These are phyloP conservation scores for Claviceps pazoutovae DNA, from an alignment of 2,329 filamentous ascomycete species.

Conservation along the genomic window DNA sequence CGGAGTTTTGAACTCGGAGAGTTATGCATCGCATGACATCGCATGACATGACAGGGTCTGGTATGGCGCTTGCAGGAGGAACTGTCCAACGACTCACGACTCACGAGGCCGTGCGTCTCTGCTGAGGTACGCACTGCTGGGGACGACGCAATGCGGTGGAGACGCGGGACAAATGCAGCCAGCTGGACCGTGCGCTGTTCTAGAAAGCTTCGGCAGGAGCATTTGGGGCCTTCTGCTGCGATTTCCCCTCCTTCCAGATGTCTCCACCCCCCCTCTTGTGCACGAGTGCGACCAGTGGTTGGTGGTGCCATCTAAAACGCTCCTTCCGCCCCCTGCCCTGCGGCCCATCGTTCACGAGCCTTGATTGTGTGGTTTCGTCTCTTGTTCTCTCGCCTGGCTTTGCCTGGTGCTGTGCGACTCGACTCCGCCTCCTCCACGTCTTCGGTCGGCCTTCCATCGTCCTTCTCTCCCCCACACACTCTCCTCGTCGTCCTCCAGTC, in stretches of 20 bases:
- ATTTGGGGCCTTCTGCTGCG: slow-evolving; percentile 2
- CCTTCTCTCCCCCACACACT: not conserved
- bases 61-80: no score
- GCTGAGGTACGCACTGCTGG: no score
- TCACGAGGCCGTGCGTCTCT: no score
- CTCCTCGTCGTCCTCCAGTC: not conserved
- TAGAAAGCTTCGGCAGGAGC: slow-evolving; percentile 14
- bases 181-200: slow-evolving; percentile 13
- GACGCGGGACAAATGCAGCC: slow-evolving; percentile 5
- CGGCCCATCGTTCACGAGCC: not conserved
- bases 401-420: not conserved
- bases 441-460: not conserved
- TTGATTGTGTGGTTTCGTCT: not conserved
- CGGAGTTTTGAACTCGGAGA: no score
- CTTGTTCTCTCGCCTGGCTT: not conserved
- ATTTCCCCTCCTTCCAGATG: not conserved
- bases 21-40: no score
- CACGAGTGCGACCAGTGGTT: no score
- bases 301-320: not conserved
- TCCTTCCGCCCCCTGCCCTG: not conserved
- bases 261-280: not conserved
- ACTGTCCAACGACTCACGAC: no score
- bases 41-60: no score
- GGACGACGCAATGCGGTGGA: not conserved
- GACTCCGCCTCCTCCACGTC: not conserved